Percentiles rank a stretch among this genome's conserved stretches.
phyloP scores from a whole-genome alignment of 2,329 filamentous ascomycete genomes.

The Calonectria pauciramosa region DNA sequence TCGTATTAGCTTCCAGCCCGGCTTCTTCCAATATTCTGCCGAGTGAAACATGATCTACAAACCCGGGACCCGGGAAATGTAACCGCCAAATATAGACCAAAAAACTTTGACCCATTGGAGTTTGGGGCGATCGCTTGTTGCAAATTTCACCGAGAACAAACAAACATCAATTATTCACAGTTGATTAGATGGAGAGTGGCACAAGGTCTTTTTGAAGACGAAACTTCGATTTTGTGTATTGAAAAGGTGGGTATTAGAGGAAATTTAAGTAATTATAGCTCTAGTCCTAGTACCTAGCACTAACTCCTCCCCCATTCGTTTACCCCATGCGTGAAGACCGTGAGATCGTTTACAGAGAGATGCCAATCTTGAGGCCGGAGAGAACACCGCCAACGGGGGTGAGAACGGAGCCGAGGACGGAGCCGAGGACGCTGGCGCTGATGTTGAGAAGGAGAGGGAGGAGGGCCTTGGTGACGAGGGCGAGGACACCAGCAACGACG shows the following conservation, averaged over 20 bases:
- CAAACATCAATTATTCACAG: not conserved
- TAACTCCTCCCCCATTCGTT: not conserved
- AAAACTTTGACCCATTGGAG: not conserved
- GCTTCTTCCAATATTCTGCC: not conserved
- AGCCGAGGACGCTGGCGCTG: not conserved
- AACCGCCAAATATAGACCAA: not conserved
- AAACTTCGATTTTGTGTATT: not conserved
- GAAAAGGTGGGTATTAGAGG: not conserved
- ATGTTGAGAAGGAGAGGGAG: not conserved
- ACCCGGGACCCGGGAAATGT: not conserved
- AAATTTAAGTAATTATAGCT: not conserved
- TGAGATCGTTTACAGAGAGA: not conserved
- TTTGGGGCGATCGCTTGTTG: not conserved
- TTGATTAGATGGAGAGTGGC: not conserved
- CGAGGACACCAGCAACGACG: not conserved
- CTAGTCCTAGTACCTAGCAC: not conserved
- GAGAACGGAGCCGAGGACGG: not conserved
- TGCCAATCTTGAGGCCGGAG: not conserved
- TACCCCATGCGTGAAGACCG: not conserved
- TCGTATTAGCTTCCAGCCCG: not conserved
- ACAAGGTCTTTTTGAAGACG: not conserved
- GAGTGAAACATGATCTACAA: not conserved
- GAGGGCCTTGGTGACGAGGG: not conserved
- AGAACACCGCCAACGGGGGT: not conserved
- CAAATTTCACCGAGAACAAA: not conserved